Evolutionary conservation across 1,284 basidiomycete genomes (phyloP), one percentile per base, ranked within the genome.

Genomic region (Phellinidium pouzarii): DNA sequence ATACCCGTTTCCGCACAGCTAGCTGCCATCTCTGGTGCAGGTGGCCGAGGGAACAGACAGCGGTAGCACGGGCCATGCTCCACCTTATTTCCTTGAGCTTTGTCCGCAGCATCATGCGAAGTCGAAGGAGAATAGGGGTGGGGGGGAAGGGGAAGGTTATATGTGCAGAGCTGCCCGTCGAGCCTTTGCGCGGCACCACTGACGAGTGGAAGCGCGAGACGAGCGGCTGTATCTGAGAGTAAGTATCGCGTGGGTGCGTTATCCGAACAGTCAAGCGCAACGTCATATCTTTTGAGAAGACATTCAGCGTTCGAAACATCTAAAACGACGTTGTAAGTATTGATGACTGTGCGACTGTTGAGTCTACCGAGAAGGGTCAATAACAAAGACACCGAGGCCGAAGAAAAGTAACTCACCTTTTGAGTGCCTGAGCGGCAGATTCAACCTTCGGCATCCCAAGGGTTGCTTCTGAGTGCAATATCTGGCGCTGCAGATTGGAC

Each of bases 181-280:
- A 83, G 86, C 47, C 87, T 82, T 61, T 98, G 91, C 0, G 95
- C 95, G 1, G 94, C 96, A 2, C 94, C 96, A 52, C 87, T 91
- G 29, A 99, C 86, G 26, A 99, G 82, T 3, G 92, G 88, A 44
- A 84, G 84, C 4, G 71, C 68, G 2, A 92, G 76, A 0, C 71
- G 70, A 40, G 91, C 90, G n/a, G 88, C 82, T 0, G 83, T 80
- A 65, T 98, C 95, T n/a, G 91, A 94, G 53, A 99, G 77, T 5
- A 99, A 79, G 68, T 99, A 99, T 3, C 96, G 86, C 0, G 92
- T 94, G 3, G 87, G 80, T 2, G 88, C 84, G 58, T 96, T 95
- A 69, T 99, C 95, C 2, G 93, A 97, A 71, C 95, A 98, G 70
- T 99, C 96, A 12, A 99, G 74, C 44, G 98, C 78, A 40, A 97